Conservation (phyloP, 331 rosid species). For the Pyracantha coccinea region DNA sequence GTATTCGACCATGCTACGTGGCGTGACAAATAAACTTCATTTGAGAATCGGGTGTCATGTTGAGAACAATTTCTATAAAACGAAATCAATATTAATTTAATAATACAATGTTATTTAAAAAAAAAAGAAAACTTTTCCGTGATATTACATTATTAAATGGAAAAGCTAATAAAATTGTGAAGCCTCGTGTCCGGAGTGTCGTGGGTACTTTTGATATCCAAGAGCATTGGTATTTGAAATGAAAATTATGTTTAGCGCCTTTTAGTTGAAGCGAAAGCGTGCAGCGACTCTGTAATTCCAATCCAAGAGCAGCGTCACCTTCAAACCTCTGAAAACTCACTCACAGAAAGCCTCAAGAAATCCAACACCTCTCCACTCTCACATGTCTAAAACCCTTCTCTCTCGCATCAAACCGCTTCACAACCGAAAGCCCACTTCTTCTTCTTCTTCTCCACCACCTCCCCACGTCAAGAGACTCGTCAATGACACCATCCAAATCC, state of each 20-base stretch:
- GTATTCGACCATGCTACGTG: no score
- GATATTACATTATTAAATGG: no score
- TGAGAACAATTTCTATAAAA: no score
- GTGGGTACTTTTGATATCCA: not conserved
- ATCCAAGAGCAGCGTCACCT: not conserved
- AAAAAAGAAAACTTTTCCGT: no score
- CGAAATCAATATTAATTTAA: no score
- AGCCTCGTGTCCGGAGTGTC: no score
- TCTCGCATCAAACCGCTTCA: slow-evolving; percentile 59
- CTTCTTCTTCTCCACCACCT: slow-evolving; percentile 26
- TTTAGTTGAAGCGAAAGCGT: not conserved
- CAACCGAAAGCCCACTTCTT: slow-evolving; percentile 8
- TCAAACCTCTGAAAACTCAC: not conserved
- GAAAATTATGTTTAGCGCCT: not conserved
- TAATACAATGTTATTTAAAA: no score
- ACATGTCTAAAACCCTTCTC: slow-evolving; percentile 68
- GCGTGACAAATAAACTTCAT: no score
- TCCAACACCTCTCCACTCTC: not conserved
- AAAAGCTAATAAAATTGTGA: no score
- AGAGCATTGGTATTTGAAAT: not conserved
- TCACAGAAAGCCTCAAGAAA: not conserved
- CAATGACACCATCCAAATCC: slow-evolving; percentile 45
- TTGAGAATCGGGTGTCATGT: fast-evolving
- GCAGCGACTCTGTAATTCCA: not conserved
- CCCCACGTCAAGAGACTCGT: slow-evolving; percentile 32